Evolutionary conservation across 495 filamentous ascomycete genomes (phyloP), one percentile per base, ranked within the genome.

Genomic region (Penicillium subrubescens): DNA sequence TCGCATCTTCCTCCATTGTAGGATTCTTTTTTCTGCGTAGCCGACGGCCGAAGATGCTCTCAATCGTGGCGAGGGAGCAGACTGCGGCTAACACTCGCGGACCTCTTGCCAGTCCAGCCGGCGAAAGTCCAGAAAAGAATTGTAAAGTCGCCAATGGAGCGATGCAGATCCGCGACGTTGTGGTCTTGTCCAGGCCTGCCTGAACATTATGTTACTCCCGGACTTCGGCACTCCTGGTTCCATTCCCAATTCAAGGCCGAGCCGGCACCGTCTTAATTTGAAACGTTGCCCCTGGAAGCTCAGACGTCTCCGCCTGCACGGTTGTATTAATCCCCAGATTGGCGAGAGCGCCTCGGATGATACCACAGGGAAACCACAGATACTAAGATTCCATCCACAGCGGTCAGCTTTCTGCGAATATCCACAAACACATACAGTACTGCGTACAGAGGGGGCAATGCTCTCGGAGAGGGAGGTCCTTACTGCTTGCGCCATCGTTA

Each of bases 331-430:
- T 93, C 17, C 95, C 94, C 84, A 99, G 83, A 57, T 89, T 93
- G 11, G 93, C 90, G 23, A 99, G 81, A 37, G 92, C 92, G 57
- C 95, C 95, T 44, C 94, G 84, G 53, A 99, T 90, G 21, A 99
- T 82, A 62, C 95, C 95, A 69, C 92, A 94, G 6, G 95, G 95
- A 73, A 97, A 96, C 88, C 90, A 97, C 15, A 99, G 84, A 74
- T 94, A 97, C 92, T 94, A 59, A 29, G 67, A 37, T 12, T 25
- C 5, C 19, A 14, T 48, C 15, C 57, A 8, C 37, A 17, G 8
- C 5, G n/a, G 31, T 63, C 17, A 60, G 33, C 23, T 29, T 23
- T 54, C 15, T 31, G 60, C 52, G 4, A 2, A 11, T 12, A 23
- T 8, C n/a, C n/a, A 23, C 12, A 51, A 1, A 19, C 27, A 33